Base-by-base conservation (phyloP, 352 stramenopile genomes). In the Phytophthora crassamura region DNA sequence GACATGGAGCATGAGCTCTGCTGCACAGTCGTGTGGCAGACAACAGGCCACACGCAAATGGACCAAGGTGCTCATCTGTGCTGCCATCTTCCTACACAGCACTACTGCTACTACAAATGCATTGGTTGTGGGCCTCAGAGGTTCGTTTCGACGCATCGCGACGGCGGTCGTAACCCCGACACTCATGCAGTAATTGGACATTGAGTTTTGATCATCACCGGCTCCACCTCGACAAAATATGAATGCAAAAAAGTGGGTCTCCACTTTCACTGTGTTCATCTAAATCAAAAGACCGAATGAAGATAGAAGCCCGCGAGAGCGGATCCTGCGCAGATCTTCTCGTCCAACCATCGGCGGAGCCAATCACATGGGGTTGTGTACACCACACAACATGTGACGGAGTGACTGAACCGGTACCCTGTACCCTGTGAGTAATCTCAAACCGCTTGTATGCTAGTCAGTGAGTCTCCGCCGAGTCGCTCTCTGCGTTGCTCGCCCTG, bases 131-230 rank as follows among this genome's bases (percentile, higher is more conserved):
- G 64, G 69, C 74, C 74, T 86, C 77, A 80, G 72, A 71, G 73
- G 72, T 64, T 78, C 75, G 59, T 50, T 76, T 82, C 64, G 67
- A 86, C 69, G 62, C 74, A 83, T 68, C 64, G 77, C 52, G 64
- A 55, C 54, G 51, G 56, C 28, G 32, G 38, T 72, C 40, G 50
- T 51, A 58, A 69, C 52, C 42, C 59, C 46, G 28, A 39, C 66
- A 72, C 72, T 82, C 72, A 75, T 86, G 66, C 77, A 86, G 74
- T 83, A 86, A 80, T 86, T 86, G 74, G 77, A 86, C 77, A 85
- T 69, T 46, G n/a, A 59, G 40, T 67, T 74, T 47, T 55, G 12
- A 69, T 79, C 70, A 77, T 79, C 74, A 79, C 30, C 15, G 70
- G 67, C 69, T 69, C 66, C 61, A 35, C 18, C 5, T 38, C 15